These are phyloP conservation scores for Microcera coccophila DNA, from an alignment of 2,329 filamentous ascomycete species.

Conservation along the genomic window DNA sequence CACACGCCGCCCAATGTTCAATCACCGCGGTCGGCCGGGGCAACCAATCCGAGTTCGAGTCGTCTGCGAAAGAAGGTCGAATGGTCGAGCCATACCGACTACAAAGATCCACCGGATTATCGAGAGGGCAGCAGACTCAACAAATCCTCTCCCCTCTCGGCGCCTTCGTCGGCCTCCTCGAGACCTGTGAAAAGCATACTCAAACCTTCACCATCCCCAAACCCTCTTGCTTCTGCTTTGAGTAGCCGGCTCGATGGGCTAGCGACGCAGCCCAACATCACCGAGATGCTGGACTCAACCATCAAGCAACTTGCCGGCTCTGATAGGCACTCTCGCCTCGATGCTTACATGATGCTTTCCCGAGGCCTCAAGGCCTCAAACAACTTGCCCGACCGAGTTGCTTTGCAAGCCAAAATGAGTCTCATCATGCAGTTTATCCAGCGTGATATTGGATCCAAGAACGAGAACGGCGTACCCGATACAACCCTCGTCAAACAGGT, in stretches of 20 bases:
- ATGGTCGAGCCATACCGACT: constrained; percentile 55
- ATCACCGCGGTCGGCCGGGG: constrained; percentile 41
- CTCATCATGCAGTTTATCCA: constrained; percentile 78
- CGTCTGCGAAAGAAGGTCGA: constrained; percentile 52
- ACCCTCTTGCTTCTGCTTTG: constrained; percentile 40
- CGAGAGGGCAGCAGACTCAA: constrained; percentile 34
- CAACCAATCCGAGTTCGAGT: constrained; percentile 42
- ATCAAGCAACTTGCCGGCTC: constrained; percentile 74
- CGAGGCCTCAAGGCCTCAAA: constrained; percentile 76
- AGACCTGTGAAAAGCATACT: constrained; percentile 67
- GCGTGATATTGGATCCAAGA: constrained; percentile 68
- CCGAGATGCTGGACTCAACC: constrained; percentile 79
- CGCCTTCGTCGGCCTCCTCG: constrained; percentile 36
- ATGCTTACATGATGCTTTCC: constrained; percentile 81
- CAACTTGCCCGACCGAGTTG: constrained; percentile 70
- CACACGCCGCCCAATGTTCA: constrained; percentile 51
- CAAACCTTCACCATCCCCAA: constrained; percentile 60
- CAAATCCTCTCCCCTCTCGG: constrained; percentile 40
- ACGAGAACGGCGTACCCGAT: constrained; percentile 55
- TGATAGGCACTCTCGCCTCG: constrained; percentile 68
- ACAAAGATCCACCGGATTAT: constrained; percentile 51
- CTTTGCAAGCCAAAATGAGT: constrained; percentile 70
- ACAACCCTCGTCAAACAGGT: constrained; percentile 72
- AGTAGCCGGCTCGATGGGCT: constrained; percentile 41
- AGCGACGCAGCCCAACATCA: constrained; percentile 53